Evolutionary conservation across 306 rosid species (phyloP).

Genomic region (cucumber (Cucumis sativus)): DNA sequence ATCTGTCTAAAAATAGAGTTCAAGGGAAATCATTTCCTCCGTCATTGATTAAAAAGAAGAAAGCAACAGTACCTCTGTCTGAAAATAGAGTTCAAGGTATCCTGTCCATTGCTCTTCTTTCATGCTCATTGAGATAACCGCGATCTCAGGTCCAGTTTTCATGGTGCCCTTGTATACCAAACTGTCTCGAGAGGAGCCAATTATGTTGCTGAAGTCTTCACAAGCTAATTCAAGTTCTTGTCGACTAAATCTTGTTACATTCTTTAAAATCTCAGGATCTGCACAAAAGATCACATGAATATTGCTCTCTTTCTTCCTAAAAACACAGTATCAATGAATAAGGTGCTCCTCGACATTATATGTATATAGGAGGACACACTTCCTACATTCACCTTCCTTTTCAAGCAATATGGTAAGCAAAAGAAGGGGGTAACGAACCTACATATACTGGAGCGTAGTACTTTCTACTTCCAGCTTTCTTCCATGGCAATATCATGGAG

Average conservation of each 20-base stretch:
- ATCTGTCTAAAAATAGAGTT: too few relatives aligned
- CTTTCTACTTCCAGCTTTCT: constrained; percentile 65
- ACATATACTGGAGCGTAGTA: constrained; percentile 44
- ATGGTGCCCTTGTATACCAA: constrained; percentile 89
- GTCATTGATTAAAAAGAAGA: background rate
- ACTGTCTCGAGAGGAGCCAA: constrained; percentile 94
- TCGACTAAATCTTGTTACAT: constrained; percentile 60
- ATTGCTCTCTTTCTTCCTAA: background rate
- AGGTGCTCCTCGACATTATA: background rate
- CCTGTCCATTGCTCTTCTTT: constrained; percentile 90
- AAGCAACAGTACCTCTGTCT: constrained; percentile 39
- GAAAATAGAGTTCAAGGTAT: constrained; percentile 86
- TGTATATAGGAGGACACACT: constrained; percentile 20
- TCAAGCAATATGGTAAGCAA: constrained; percentile 43
- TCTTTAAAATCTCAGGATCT: constrained; percentile 82
- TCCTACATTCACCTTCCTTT: constrained; percentile 61
- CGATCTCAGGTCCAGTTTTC: constrained; percentile 87
- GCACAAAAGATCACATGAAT: constrained; percentile 14
- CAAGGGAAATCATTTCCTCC: background rate
- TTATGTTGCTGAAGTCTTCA: constrained; percentile 97
- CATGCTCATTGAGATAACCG: constrained; percentile 82
- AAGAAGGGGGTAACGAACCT: constrained; percentile 29
- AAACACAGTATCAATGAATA: background rate
- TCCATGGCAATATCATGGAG: constrained; percentile 85
- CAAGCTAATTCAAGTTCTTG: constrained; percentile 96